phyloP scores from a whole-genome alignment of 371 early-diverging fungal genomes.

The Mortierella sp. region DNA sequence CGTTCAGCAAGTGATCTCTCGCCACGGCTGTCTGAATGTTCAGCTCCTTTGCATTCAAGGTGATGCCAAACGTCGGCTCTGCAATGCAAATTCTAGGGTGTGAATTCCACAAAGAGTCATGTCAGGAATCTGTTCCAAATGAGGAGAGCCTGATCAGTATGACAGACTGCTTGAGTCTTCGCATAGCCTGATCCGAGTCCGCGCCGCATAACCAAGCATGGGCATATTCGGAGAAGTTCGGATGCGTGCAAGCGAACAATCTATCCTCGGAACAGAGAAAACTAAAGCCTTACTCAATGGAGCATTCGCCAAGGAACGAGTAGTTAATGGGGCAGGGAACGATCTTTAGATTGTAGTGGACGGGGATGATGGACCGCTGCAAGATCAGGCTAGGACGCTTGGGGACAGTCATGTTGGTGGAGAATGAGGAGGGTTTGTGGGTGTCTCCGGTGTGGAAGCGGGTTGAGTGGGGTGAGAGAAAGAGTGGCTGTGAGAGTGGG shows the following conservation, averaged over 20 bases:
- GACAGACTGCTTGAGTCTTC: no score
- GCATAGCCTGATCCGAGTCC: no score
- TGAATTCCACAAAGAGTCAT: not conserved
- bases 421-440: not conserved
- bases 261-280: not conserved
- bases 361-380: slow-evolving; percentile 48
- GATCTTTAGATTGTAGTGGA: slow-evolving; percentile 50
- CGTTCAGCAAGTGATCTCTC: slow-evolving; percentile 27
- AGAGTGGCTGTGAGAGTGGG: not conserved
- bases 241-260: no score
- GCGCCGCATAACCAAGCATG: not conserved
- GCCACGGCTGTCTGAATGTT: slow-evolving; percentile 46
- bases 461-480: not conserved
- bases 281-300: slow-evolving; percentile 37
- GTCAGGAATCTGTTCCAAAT: slow-evolving; percentile 3
- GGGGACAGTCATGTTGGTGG: slow-evolving; percentile 37
- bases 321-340: slow-evolving; percentile 52
- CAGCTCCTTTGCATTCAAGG: slow-evolving; percentile 44
- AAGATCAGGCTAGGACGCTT: slow-evolving; percentile 41
- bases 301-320: slow-evolving; percentile 50
- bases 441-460: not conserved
- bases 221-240: no score
- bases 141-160: no score
- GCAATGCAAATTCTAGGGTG: slow-evolving; percentile 40
- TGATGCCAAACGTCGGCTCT: slow-evolving; percentile 38